phyloP scores from a whole-genome alignment of 2,329 filamentous ascomycete species.

The Colletotrichum orbiculare region DNA sequence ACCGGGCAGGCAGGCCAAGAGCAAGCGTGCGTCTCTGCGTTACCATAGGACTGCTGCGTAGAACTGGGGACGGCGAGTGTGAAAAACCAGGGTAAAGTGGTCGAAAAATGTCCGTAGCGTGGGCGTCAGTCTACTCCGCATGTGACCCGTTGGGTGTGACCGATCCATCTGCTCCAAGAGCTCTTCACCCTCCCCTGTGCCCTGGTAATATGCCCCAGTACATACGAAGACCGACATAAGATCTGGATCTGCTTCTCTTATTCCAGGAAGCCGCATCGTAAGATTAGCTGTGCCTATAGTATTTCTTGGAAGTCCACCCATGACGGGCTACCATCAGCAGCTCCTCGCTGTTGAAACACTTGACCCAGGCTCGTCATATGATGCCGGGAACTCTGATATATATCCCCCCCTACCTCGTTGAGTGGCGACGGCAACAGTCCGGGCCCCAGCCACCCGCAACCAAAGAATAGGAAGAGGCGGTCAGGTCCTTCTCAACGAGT shows the following conservation, averaged over 20 bases:
- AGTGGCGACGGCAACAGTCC: slow-evolving; percentile 12
- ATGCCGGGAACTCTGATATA: slow-evolving; percentile 27
- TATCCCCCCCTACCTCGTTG: slow-evolving; percentile 23
- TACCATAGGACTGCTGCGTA: neutral
- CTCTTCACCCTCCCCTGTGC: neutral
- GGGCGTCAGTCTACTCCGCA: slow-evolving; percentile 17
- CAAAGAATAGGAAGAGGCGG: slow-evolving; percentile 26
- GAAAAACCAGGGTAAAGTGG: neutral
- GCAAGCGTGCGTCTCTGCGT: neutral
- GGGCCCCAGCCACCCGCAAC: slow-evolving; percentile 18
- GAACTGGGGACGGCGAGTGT: neutral
- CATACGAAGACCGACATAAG: slow-evolving; percentile 22
- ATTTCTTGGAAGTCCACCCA: slow-evolving; percentile 12
- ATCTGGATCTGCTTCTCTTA: slow-evolving; percentile 18
- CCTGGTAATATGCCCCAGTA: neutral
- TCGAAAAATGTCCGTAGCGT: slow-evolving; percentile 17
- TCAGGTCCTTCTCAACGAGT: slow-evolving; percentile 13
- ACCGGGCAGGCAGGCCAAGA: slow-evolving; percentile 8
- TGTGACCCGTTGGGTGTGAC: slow-evolving; percentile 28
- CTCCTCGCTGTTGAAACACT: slow-evolving; percentile 33
- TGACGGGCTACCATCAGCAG: slow-evolving; percentile 13
- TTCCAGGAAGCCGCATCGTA: neutral
- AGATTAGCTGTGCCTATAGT: neutral
- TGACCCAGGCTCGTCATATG: slow-evolving; percentile 27
- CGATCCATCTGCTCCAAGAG: slow-evolving; percentile 7